Percentiles rank a stretch among this genome's conserved stretches.
These are phyloP conservation scores for Cynara cardunculus DNA, from an alignment of 129 eudicot genomes.

Conservation along the genomic window DNA sequence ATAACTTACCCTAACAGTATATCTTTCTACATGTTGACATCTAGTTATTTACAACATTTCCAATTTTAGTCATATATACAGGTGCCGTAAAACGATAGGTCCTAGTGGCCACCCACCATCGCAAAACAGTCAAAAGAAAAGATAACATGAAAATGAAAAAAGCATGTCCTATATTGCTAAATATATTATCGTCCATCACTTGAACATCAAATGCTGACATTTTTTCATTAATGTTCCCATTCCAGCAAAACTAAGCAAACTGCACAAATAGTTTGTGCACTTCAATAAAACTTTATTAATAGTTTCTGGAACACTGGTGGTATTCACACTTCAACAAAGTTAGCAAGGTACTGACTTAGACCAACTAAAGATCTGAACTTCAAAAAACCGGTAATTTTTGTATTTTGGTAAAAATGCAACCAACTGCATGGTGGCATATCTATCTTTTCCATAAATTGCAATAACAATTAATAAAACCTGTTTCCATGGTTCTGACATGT, in stretches of 20 bases:
- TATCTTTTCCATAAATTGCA: too few relatives aligned
- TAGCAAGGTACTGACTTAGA: neutral
- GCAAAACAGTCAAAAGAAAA: neutral
- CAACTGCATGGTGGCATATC: too few relatives aligned
- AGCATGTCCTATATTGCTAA: neutral
- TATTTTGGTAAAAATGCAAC: too few relatives aligned
- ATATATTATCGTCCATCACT: neutral
- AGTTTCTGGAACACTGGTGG: neutral
- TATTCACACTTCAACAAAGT: neutral
- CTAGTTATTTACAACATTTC: neutral
- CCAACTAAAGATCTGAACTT: neutral
- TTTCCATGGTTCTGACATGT: too few relatives aligned
- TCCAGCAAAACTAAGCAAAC: neutral
- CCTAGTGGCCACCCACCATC: neutral
- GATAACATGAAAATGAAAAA: neutral
- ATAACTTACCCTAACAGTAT: neutral
- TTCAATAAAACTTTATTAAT: neutral
- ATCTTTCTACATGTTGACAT: neutral
- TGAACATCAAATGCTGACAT: neutral
- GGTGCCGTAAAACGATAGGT: neutral
- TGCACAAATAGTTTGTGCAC: neutral
- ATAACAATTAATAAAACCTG: too few relatives aligned
- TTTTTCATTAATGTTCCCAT: neutral
- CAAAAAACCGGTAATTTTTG: neutral
- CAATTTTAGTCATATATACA: neutral